Evolutionary conservation across 23 red algal species (phyloP), one percentile per base, ranked within the genome.

Genomic region (Gracilaria gracilis): DNA sequence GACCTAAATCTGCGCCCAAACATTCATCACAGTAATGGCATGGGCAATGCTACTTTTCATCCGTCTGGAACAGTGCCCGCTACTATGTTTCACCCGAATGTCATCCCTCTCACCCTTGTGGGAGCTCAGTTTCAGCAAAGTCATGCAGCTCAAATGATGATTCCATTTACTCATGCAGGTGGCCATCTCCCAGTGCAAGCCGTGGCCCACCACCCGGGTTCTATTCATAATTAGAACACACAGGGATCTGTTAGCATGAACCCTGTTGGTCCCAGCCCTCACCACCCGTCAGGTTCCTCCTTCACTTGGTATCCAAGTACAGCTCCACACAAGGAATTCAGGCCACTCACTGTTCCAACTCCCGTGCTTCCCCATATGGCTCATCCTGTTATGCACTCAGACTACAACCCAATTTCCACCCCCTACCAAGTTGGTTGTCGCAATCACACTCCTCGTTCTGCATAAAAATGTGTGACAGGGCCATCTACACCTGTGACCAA

Each of bases 301-400:
- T 81, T 81, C 33, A 61, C 71, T 13, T 77, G 62, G 36, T 89
- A 89, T 61, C 85, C 85, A 6, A 47, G 49, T 2, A 64, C 80
- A 40, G 24, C 47, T 8, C 85, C 67, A 40, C 80, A 89, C 53
- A 36, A 80, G 67, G 85, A 79, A 31, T 57, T 89, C 16, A 38
- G 85, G 65, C 49, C 62, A 14, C 35, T 57, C 11, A 42, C 53
- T 20, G 31, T 67, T 24, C 81, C 51, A 19, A 15, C 57, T 37
- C 7, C 40, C 4, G 38, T 53, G 53, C 35, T 89, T 33, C 85
- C 67, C 27, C 85, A 75, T 2, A 54, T 89, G 71, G 13, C 33
- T 0, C 85, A 89, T 46, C 51, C 85, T 11, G 21, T 80, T 19
- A 47, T 80, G 69, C 39, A 35, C 24, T 44, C 46, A 9, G 77